Evolutionary conservation across 495 filamentous ascomycete genomes (phyloP).

Genomic region (Penicillium bialowiezense): DNA sequence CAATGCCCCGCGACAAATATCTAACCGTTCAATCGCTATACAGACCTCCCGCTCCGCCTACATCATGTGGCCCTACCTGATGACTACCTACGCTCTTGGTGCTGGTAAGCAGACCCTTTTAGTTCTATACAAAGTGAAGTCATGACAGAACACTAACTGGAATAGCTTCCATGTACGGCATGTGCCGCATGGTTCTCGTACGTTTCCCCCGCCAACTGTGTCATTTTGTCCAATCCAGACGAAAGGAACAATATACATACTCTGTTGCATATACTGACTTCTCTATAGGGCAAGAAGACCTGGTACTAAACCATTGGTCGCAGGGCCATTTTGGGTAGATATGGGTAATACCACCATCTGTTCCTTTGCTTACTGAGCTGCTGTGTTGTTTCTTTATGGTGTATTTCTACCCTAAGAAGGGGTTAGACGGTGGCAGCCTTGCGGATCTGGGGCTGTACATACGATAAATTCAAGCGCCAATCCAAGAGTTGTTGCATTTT

Average conservation of each 20-base stretch:
- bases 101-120: conserved; percentile 43
- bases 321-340: conserved; percentile 80
- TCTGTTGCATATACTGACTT: conserved; percentile 24
- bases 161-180: conserved; percentile 52
- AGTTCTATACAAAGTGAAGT: conserved; percentile 32
- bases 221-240: background rate
- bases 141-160: conserved; percentile 18
- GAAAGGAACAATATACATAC: background rate
- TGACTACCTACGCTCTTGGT: conserved; percentile 61
- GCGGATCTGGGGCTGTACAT: conserved; percentile 46
- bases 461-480: conserved; percentile 39
- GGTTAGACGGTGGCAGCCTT: conserved; percentile 28
- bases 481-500: conserved; percentile 26
- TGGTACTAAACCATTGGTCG: conserved; percentile 56
- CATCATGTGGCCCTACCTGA: conserved; percentile 72
- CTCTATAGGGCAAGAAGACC: conserved; percentile 75
- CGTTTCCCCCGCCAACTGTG: conserved; percentile 16
- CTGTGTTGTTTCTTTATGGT: conserved; percentile 26
- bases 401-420: conserved; percentile 41
- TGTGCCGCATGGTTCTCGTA: conserved; percentile 58
- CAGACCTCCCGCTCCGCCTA: conserved; percentile 62
- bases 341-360: conserved; percentile 37
- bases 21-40: conserved; percentile 10
- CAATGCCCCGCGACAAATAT: conserved; percentile 5
- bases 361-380: conserved; percentile 8